phyloP scores from a whole-genome alignment of 148 eudicot species.

The Drosera capensis region DNA sequence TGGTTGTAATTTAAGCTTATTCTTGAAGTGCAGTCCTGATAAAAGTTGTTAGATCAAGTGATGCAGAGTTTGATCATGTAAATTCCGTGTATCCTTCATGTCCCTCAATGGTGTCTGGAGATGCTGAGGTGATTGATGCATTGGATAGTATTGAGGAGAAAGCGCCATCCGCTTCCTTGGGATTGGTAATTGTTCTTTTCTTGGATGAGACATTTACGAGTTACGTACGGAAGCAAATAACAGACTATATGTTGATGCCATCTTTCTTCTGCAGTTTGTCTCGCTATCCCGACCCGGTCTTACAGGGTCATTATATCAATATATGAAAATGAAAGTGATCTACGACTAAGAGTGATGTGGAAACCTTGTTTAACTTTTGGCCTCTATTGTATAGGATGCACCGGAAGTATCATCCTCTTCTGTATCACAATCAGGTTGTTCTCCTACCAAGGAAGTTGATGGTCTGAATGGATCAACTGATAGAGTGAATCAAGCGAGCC shows the following conservation, averaged over 20 bases:
- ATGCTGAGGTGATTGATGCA: background rate
- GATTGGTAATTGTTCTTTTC: background rate
- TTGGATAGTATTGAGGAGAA: background rate
- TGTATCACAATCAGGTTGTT: conserved; percentile 22
- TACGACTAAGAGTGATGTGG: too few relatives aligned
- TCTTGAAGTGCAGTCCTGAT: background rate
- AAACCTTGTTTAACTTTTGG: background rate
- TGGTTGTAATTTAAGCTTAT: too few relatives aligned
- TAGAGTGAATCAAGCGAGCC: conserved; percentile 63
- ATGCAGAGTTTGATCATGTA: background rate
- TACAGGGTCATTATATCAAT: too few relatives aligned
- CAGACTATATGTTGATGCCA: too few relatives aligned
- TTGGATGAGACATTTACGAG: too few relatives aligned
- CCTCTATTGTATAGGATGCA: conserved; percentile 27
- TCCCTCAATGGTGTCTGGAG: too few relatives aligned
- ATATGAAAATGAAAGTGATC: too few relatives aligned
- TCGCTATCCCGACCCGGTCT: too few relatives aligned
- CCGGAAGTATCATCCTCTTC: conserved; percentile 28
- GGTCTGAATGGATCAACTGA: conserved; percentile 21
- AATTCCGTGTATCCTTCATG: too few relatives aligned
- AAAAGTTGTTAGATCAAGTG: background rate
- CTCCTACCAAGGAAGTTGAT: conserved; percentile 19
- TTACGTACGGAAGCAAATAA: too few relatives aligned
- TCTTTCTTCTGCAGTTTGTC: conserved; percentile 15
- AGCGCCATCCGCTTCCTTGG: background rate